Conservation (phyloP, 2,329 filamentous ascomycete genomes). For the Stagonosporopsis cucurbitacearum region DNA sequence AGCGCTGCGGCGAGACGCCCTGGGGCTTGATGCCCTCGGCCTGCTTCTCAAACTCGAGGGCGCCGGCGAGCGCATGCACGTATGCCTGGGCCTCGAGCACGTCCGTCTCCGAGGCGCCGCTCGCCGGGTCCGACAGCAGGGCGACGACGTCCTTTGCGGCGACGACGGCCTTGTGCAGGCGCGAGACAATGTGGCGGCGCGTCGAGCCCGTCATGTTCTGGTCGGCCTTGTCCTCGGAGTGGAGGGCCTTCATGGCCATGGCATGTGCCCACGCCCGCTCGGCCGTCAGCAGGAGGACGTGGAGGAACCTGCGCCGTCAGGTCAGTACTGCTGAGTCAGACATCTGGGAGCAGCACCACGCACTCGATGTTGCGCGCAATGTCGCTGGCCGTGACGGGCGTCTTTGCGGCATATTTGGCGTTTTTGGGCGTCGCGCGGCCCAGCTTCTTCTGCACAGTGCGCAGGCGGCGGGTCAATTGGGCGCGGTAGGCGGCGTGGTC, state of each 20-base stretch:
- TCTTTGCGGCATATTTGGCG: conserved; percentile 80
- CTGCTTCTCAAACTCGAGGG: conserved; percentile 84
- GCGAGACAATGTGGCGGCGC: conserved; percentile 86
- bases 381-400: conserved; percentile 74
- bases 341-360: conserved; percentile 35
- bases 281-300: conserved; percentile 79
- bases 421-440: conserved; percentile 83
- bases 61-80: conserved; percentile 75
- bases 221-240: conserved; percentile 73
- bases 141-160: conserved; percentile 72
- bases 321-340: not conserved
- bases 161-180: conserved; percentile 78
- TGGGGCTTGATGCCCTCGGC: conserved; percentile 51
- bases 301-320: conserved; percentile 34
- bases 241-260: conserved; percentile 88
- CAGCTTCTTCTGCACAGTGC: conserved; percentile 83
- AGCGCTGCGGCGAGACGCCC: conserved; percentile 59
- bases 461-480: conserved; percentile 79
- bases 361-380: conserved; percentile 79
- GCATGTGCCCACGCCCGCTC: conserved; percentile 95
- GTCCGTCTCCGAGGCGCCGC: conserved; percentile 72
- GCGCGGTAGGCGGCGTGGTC: conserved; percentile 86
- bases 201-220: conserved; percentile 80
- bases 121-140: conserved; percentile 68
- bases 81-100: conserved; percentile 88